Base-by-base conservation (phyloP, 768 basidiomycete species). In the Leccinum rimulosum region DNA sequence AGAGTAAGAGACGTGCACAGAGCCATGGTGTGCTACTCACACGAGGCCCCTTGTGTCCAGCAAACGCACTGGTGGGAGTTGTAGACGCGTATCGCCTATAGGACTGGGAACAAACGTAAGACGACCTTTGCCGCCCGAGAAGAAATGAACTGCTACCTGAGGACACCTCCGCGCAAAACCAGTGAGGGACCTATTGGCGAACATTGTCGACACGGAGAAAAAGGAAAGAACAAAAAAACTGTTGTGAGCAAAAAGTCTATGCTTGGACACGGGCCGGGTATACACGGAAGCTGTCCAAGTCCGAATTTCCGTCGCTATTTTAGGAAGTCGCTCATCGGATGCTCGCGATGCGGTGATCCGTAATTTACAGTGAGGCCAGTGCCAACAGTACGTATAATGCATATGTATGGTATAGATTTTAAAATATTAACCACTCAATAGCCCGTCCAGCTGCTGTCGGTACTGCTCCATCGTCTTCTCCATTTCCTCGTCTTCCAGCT, bases 401-500 rank as follows among this genome's bases (percentile, higher is more conserved):
- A 3, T 33, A 62, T 56, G 4, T 33, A 62, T 56, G 65, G 64
- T 64, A 68, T 70, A 54, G 40, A 22, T 57, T 31, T 31, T 33
- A 17, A 57, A 40, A 52, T 6, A 49, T 62, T 56, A 74, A 15
- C 73, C 61, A 36, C 91, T 93, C 61, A 98, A 77, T 40, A 98
- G 75, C 55, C 93, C 94, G 57, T 93, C 88, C 62, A 98, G 80
- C 71, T 97, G 90, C 66, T 91, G 84, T 67, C 91, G 87, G 76
- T 96, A 95, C 63, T 88, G 83, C 73, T 95, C 91, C 87, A 96
- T 90, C 64, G 89, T 90, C 61, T 84, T 82, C 73, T 94, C 93
- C 52, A 85, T 86, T 74, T 93, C 91, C 67, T 90, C 88, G 62
- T 94, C 92, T 64, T 89, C 85, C 66, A 81, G 54, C 57, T 79